Evolutionary conservation across 768 basidiomycete genomes (phyloP).

Genomic region (Trametes sanguinea): DNA sequence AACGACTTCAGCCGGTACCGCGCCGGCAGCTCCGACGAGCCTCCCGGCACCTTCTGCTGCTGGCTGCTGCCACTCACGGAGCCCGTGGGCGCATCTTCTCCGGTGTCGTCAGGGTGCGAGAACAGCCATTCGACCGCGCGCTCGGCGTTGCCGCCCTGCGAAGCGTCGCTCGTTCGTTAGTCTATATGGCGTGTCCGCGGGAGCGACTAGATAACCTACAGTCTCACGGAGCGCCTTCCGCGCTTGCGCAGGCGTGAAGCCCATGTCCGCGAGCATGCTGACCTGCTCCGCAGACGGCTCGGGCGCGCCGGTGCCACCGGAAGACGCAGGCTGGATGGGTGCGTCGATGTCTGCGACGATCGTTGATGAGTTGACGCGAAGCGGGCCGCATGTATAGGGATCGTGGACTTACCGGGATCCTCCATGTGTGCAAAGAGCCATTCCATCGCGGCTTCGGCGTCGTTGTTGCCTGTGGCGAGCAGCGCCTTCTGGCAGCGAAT

Average conservation of each 20-base stretch:
- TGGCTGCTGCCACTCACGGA: constrained; percentile 27
- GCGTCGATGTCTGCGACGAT: constrained; percentile 74
- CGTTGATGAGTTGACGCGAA: not conserved
- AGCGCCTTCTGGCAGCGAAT: constrained; percentile 89
- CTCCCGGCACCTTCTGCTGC: constrained; percentile 40
- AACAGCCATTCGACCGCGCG: constrained; percentile 97
- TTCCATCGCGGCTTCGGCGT: constrained; percentile 85
- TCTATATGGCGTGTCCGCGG: not conserved
- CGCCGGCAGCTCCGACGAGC: constrained; percentile 67
- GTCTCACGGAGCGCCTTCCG: constrained; percentile 86
- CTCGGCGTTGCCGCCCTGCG: constrained; percentile 71
- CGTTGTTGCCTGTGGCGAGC: constrained; percentile 78
- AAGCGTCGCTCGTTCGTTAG: constrained; percentile 57
- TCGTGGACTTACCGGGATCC: constrained; percentile 65
- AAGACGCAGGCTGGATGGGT: constrained; percentile 51
- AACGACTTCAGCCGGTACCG: constrained; percentile 86
- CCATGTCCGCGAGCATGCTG: constrained; percentile 83
- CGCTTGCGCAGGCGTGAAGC: constrained; percentile 83
- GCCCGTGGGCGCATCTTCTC: constrained; percentile 50
- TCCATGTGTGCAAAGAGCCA: constrained; percentile 97
- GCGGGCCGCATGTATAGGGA: too few species aligned
- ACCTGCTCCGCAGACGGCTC: constrained; percentile 77
- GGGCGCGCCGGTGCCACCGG: constrained; percentile 32
- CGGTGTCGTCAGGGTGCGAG: constrained; percentile 85
- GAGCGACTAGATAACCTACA: constrained; percentile 45